A percentile compares a stretch with the other conserved stretches of the same genome.
phyloP scores from a whole-genome alignment of 768 basidiomycete genomes.

The Podaxis rugospora region DNA sequence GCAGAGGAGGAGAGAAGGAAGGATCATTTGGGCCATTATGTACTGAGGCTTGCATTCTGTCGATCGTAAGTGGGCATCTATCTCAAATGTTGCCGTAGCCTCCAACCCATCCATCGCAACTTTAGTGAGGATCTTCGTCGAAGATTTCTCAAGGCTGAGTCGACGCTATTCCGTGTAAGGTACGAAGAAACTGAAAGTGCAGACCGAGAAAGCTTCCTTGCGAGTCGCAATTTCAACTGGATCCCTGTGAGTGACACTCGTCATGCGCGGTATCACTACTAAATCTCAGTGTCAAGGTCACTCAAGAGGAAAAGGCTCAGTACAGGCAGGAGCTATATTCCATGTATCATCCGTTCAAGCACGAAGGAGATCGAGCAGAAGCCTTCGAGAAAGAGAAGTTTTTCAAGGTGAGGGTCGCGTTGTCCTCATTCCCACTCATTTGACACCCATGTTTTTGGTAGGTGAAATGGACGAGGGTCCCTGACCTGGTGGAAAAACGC shows the following conservation, averaged over 20 bases:
- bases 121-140: constrained; percentile 83
- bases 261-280: not conserved
- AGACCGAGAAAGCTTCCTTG: constrained; percentile 66
- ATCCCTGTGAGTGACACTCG: constrained; percentile 36
- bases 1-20: constrained; percentile 63
- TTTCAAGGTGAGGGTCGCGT: constrained; percentile 55
- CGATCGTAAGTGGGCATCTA: constrained; percentile 66
- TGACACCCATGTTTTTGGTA: constrained; percentile 22
- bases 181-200: constrained; percentile 59
- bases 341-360: constrained; percentile 36
- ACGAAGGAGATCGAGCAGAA: constrained; percentile 25
- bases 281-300: constrained; percentile 40
- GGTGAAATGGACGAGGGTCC: constrained; percentile 97
- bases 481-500: constrained; percentile 83
- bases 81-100: not conserved
- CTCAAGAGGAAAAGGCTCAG: constrained; percentile 46
- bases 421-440: not conserved
- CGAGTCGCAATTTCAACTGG: constrained; percentile 63
- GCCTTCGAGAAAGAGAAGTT: constrained; percentile 53
- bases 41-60: constrained; percentile 91
- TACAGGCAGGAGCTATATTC: constrained; percentile 45
- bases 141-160: constrained; percentile 88
- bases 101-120: not conserved
- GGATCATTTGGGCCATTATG: constrained; percentile 92
- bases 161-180: constrained; percentile 75